Evolutionary conservation across 306 rosid species (phyloP).

Genomic region (Glycine latifolia): DNA sequence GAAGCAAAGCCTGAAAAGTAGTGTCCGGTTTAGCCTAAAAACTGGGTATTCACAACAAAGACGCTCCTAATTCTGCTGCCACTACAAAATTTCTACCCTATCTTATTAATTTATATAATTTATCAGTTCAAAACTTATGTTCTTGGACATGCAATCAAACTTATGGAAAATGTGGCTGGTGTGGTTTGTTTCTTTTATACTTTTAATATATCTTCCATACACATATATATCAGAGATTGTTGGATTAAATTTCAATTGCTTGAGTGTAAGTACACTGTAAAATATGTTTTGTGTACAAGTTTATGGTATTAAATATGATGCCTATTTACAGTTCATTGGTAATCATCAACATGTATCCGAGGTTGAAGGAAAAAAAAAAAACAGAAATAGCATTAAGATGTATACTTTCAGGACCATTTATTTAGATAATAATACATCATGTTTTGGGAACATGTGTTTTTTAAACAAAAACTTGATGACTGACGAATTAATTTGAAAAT

Average conservation of each 20-base stretch:
- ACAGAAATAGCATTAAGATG: not conserved
- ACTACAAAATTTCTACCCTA: not conserved
- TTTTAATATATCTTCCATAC: not conserved
- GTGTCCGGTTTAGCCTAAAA: not conserved
- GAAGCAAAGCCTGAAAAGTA: not conserved
- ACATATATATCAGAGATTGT: not conserved
- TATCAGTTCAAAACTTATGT: not conserved
- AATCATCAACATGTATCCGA: too few relatives aligned
- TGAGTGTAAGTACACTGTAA: not conserved
- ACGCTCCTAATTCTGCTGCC: not conserved
- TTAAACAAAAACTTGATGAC: not conserved
- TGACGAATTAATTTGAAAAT: not conserved
- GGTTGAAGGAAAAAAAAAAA: not conserved
- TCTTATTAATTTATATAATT: not conserved
- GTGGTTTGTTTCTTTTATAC: not conserved
- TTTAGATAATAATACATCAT: not conserved
- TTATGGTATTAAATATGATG: not conserved
- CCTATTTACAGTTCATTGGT: too few relatives aligned
- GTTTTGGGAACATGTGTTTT: not conserved
- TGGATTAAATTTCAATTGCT: not conserved
- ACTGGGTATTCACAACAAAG: not conserved
- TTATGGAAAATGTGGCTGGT: conserved; percentile 4
- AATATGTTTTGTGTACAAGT: not conserved
- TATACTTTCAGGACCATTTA: not conserved
- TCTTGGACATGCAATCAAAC: not conserved